Conservation (phyloP, 1,139 yeast species). For the Zygotorulaspora mrakii region DNA sequence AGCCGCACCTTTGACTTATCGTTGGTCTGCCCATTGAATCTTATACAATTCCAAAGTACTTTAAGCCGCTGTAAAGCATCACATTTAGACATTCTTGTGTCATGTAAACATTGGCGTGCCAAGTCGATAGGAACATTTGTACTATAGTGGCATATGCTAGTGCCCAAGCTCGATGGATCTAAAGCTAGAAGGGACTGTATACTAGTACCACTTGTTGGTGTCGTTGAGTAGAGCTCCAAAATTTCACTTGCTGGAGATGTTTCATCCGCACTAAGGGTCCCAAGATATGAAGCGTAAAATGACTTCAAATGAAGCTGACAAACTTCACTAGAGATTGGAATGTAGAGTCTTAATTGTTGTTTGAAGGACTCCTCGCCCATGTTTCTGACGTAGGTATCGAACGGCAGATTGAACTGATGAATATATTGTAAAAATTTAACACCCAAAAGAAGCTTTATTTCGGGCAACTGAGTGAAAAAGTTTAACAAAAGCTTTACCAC, state of each 20-base stretch:
- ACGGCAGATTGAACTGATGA: constrained; percentile 22
- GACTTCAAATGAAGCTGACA: constrained; percentile 13
- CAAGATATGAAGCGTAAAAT: constrained; percentile 2
- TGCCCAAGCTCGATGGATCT: not conserved
- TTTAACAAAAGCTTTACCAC: constrained; percentile 31
- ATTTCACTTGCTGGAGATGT: not conserved
- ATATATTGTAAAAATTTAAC: constrained; percentile 34
- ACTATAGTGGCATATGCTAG: not conserved
- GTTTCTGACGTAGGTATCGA: constrained; percentile 29
- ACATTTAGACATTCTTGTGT: not conserved
- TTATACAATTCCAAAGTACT: constrained; percentile 12
- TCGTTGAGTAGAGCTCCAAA: not conserved
- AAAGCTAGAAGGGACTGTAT: not conserved
- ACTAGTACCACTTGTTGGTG: not conserved
- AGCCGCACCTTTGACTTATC: constrained; percentile 12
- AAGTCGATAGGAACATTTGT: constrained; percentile 1
- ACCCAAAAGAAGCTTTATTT: constrained; percentile 28
- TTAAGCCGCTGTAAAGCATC: constrained; percentile 2
- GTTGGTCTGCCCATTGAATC: constrained; percentile 10
- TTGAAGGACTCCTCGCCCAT: constrained; percentile 21
- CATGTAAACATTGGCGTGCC: constrained; percentile 3
- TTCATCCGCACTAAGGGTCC: not conserved
- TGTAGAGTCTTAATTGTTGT: constrained; percentile 19
- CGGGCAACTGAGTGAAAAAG: constrained; percentile 25
- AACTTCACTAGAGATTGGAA: constrained; percentile 1